Evolutionary conservation across 805 yeast genomes (phyloP).

Genomic region (Saturnispora mendoncae): DNA sequence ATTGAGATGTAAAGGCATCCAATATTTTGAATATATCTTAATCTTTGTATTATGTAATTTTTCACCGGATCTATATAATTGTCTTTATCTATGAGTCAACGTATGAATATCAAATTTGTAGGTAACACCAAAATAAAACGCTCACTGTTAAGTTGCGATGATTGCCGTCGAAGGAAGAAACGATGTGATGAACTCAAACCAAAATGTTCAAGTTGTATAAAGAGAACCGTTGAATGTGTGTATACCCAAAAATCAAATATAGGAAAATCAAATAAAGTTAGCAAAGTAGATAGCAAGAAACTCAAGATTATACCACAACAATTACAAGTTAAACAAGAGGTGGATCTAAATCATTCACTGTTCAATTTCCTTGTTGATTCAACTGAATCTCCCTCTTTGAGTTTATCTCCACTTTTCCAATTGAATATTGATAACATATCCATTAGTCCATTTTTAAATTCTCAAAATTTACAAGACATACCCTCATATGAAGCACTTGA

Average conservation of each 20-base stretch:
- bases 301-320: too few species aligned
- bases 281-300: background rate
- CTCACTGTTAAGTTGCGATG: slow-evolving; percentile 10
- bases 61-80: background rate
- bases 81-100: slow-evolving; percentile 5
- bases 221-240: slow-evolving; percentile 24
- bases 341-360: background rate
- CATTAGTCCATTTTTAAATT: slow-evolving; percentile 1
- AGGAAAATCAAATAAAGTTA: background rate
- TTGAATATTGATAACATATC: slow-evolving; percentile 1
- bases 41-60: too few species aligned
- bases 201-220: slow-evolving; percentile 32
- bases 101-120: slow-evolving; percentile 9
- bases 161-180: slow-evolving; percentile 40
- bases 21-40: too few species aligned
- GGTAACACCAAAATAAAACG: slow-evolving; percentile 5
- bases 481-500: background rate
- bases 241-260: slow-evolving; percentile 23
- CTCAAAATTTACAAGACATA: background rate
- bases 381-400: too few species aligned
- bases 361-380: too few species aligned
- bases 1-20: slow-evolving; percentile 28
- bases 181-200: slow-evolving; percentile 37
- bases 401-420: background rate
- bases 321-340: background rate